Percentiles rank a stretch among this genome's conserved stretches.
phyloP scores from a whole-genome alignment of 208 protist genomes.

The Tritrichomonas musculus region DNA sequence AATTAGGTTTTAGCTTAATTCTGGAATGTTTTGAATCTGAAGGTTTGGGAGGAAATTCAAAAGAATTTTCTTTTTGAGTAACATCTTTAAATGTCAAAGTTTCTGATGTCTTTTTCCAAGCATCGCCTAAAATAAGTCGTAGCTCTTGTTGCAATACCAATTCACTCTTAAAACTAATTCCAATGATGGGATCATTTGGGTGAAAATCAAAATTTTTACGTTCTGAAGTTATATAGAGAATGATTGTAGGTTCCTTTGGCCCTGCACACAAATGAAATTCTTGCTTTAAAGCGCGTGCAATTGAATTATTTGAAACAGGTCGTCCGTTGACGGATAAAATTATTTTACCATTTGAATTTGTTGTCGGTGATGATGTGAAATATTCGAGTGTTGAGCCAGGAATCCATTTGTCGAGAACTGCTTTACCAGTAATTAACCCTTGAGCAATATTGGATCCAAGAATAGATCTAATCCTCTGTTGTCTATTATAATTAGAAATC shows the following conservation, averaged over 20 bases:
- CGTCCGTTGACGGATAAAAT: background rate
- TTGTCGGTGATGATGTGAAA: background rate
- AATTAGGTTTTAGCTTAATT: background rate
- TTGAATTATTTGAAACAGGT: background rate
- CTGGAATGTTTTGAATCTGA: background rate
- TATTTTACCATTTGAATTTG: background rate
- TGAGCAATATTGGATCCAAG: background rate
- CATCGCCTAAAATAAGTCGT: background rate
- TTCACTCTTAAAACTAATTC: background rate
- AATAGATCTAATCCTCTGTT: background rate
- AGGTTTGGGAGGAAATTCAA: background rate
- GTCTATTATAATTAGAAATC: background rate
- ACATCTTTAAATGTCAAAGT: background rate
- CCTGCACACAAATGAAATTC: slow-evolving; percentile 11
- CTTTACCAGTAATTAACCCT: background rate
- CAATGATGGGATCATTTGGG: background rate
- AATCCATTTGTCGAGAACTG: background rate
- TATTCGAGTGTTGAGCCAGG: background rate
- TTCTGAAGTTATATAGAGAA: background rate
- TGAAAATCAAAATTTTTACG: background rate
- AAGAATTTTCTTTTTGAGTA: background rate
- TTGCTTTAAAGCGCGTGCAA: background rate
- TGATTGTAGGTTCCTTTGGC: background rate
- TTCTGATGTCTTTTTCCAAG: background rate
- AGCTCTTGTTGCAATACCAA: background rate